These are phyloP conservation scores for Diaporthe destruens DNA, from an alignment of 2,329 filamentous ascomycete species.

Conservation along the genomic window DNA sequence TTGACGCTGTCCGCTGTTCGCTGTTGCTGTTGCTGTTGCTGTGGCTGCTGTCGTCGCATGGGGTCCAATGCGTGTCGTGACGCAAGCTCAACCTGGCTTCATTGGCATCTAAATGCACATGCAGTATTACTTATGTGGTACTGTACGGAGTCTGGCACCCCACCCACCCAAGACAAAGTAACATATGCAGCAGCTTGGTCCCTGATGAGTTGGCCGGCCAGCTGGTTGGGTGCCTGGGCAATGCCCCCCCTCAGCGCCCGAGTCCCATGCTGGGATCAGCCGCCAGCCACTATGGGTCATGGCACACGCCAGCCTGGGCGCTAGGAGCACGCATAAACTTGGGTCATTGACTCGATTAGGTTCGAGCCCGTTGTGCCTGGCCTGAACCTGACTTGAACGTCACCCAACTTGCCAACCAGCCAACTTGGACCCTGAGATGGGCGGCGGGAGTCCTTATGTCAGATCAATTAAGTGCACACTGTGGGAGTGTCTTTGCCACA, in stretches of 20 bases:
- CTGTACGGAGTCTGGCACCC: conserved; percentile 14
- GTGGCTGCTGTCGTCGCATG: conserved; percentile 16
- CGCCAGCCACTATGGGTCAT: conserved; percentile 29
- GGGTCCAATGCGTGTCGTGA: conserved; percentile 32
- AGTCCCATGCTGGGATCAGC: conserved; percentile 25
- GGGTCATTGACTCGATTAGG: neutral
- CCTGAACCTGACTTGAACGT: conserved; percentile 2
- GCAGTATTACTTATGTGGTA: too few relatives aligned
- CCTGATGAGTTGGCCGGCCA: conserved; percentile 5
- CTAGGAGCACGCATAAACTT: conserved; percentile 29
- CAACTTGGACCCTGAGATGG: conserved; percentile 22
- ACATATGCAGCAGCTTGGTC: conserved; percentile 25
- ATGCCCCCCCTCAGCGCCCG: neutral
- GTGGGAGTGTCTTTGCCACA: conserved; percentile 1
- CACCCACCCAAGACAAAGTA: conserved; percentile 14
- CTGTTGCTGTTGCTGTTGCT: conserved; percentile 1
- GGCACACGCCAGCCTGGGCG: conserved; percentile 29
- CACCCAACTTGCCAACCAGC: conserved; percentile 10
- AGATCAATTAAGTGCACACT: neutral
- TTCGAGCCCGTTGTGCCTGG: conserved; percentile 20
- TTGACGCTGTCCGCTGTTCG: neutral
- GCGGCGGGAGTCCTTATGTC: neutral
- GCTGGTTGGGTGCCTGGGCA: conserved; percentile 30
- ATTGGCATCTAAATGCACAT: conserved; percentile 24
- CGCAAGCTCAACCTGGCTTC: conserved; percentile 34